Conservation (phyloP, 441 rosid species). For the Biscutella laevigata region DNA sequence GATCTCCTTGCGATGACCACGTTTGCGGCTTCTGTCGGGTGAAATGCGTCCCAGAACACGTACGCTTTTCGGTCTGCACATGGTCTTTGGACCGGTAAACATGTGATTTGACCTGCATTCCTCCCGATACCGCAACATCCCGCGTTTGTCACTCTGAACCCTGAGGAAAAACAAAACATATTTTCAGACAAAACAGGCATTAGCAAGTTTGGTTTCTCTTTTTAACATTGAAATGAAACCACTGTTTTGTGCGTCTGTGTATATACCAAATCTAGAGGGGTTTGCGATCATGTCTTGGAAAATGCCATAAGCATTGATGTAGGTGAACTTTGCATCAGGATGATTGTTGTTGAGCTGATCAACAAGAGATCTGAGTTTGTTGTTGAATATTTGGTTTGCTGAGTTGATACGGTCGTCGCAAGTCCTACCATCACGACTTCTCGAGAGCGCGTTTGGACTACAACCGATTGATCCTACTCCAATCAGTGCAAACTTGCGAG, state of each 20-base stretch:
- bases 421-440: slow-evolving; percentile 20
- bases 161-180: slow-evolving; percentile 15
- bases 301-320: slow-evolving; percentile 28
- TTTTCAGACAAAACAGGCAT: too few relatives aligned
- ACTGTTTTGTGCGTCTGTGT: too few relatives aligned
- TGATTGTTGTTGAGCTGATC: slow-evolving; percentile 32
- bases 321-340: slow-evolving; percentile 37
- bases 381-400: slow-evolving; percentile 38
- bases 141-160: slow-evolving; percentile 23
- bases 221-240: too few relatives aligned
- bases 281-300: slow-evolving; percentile 40
- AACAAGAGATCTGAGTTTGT: slow-evolving; percentile 31
- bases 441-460: slow-evolving; percentile 30
- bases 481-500: slow-evolving; percentile 38
- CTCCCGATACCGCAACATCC: slow-evolving; percentile 46
- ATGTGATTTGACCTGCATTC: slow-evolving; percentile 77
- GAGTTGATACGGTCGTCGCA: slow-evolving; percentile 36
- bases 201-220: too few relatives aligned
- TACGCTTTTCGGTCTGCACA: slow-evolving; percentile 52
- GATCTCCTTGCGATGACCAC: slow-evolving; percentile 55
- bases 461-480: slow-evolving; percentile 48
- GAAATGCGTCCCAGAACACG: slow-evolving; percentile 85
- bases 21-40: slow-evolving; percentile 73
- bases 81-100: slow-evolving; percentile 66
- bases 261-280: slow-evolving; percentile 46